Percentiles rank a stretch among this genome's conserved stretches.
phyloP scores from a whole-genome alignment of 2,329 filamentous ascomycete species.

The Exophiala spinifera region DNA sequence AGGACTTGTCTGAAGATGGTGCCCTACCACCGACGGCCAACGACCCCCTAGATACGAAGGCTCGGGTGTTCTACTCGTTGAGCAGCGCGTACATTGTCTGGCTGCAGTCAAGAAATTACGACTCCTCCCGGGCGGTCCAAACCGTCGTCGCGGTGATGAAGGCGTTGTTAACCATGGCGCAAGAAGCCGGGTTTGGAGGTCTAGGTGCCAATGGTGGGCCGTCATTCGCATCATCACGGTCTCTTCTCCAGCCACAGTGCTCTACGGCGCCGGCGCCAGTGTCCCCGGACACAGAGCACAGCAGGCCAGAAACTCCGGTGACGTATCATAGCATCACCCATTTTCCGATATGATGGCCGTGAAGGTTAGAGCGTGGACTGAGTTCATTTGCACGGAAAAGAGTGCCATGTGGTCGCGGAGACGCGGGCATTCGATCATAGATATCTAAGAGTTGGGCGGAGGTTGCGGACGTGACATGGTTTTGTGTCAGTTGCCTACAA shows the following conservation, averaged over 20 bases:
- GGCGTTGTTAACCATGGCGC: slow-evolving; percentile 10
- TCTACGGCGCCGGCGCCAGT: not conserved
- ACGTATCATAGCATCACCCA: slow-evolving; percentile 6
- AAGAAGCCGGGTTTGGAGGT: slow-evolving; percentile 6
- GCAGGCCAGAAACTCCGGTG: not conserved
- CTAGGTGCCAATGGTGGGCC: not conserved
- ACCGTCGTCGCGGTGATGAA: slow-evolving; percentile 7
- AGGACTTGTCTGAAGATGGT: slow-evolving; percentile 21
- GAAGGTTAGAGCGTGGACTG: not conserved
- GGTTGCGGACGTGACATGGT: too few relatives aligned
- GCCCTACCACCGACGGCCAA: not conserved
- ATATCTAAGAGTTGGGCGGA: too few relatives aligned
- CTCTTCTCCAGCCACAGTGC: not conserved
- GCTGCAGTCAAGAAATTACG: slow-evolving; percentile 15
- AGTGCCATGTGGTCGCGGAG: too few relatives aligned
- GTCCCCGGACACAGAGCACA: not conserved
- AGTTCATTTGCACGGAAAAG: too few relatives aligned
- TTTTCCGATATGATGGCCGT: slow-evolving; percentile 9
- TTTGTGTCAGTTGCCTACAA: too few relatives aligned
- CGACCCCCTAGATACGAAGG: not conserved
- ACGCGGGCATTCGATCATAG: too few relatives aligned
- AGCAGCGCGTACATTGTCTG: slow-evolving; percentile 19
- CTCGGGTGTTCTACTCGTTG: slow-evolving; percentile 10
- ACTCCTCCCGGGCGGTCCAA: slow-evolving; percentile 13
- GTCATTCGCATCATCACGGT: not conserved